A percentile compares a stretch with the other conserved stretches of the same genome.
These are phyloP conservation scores for Coriaria nepalensis DNA, from an alignment of 306 rosid species.

Conservation along the genomic window DNA sequence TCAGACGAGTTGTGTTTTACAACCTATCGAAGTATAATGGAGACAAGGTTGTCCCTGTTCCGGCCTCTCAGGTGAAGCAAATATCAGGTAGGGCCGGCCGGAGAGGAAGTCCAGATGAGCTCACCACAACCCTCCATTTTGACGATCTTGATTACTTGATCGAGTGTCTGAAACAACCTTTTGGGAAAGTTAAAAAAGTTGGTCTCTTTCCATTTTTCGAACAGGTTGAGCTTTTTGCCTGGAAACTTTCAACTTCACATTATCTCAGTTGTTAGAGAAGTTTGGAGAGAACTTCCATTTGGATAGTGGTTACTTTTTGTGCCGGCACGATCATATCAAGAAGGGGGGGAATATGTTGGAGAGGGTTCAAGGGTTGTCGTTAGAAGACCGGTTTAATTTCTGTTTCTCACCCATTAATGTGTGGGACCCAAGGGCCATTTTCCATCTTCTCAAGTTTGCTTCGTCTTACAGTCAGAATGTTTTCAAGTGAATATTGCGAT, in stretches of 20 bases:
- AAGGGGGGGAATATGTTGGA: slow-evolving; percentile 88
- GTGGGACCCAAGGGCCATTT: slow-evolving; percentile 82
- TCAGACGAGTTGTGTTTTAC: slow-evolving; percentile 78
- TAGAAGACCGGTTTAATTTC: slow-evolving; percentile 74
- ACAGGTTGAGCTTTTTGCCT: slow-evolving; percentile 78
- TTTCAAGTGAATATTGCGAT: slow-evolving; percentile 65
- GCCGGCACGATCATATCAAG: slow-evolving; percentile 62
- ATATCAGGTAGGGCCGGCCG: slow-evolving; percentile 97
- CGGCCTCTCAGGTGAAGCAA: slow-evolving; percentile 87
- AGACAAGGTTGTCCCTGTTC: slow-evolving; percentile 66
- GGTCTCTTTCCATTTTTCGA: slow-evolving; percentile 76
- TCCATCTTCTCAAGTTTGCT: slow-evolving; percentile 74
- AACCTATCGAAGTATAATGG: slow-evolving; percentile 73
- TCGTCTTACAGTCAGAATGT: slow-evolving; percentile 45
- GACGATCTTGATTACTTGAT: slow-evolving; percentile 82
- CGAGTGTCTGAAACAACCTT: slow-evolving; percentile 83
- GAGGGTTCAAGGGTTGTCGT: slow-evolving; percentile 53
- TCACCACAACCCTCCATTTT: slow-evolving; percentile 59
- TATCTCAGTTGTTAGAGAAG: slow-evolving; percentile 49
- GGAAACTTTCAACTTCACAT: slow-evolving; percentile 42
- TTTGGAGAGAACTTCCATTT: slow-evolving; percentile 65
- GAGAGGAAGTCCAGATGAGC: slow-evolving; percentile 91
- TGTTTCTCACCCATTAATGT: slow-evolving; percentile 87
- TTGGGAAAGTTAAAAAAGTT: slow-evolving; percentile 45
- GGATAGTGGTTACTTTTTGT: slow-evolving; percentile 75